Evolutionary conservation across 1,139 yeast genomes (phyloP), one percentile per base, ranked within the genome.

Genomic region (Scheffersomyces segobiensis): DNA sequence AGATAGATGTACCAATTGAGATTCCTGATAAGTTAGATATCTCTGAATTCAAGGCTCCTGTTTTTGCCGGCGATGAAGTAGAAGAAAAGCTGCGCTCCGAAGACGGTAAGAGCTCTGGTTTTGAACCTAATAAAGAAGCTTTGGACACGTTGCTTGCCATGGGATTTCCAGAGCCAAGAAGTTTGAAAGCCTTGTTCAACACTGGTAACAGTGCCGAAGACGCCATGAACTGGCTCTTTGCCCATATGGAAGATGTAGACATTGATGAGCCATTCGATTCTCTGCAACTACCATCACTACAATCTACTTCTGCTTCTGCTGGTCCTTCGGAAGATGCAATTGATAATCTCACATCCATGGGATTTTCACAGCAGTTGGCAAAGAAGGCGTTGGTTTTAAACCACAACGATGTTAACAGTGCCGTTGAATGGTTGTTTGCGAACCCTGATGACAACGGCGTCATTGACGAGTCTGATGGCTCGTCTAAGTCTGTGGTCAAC

Each of bases 151-250:
- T 96, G 24, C 71, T 79, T 58, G 85, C 84, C 39, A 95, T 93
- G 97, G 99, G 99, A n/a, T 95, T 95, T 71, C 85, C 95, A 0
- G 84, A 83, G 57, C 81, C 82, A 20, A 81, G 96, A 54, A 81
- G 88, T 52, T 77, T 80, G 46, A 86, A 87, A 66, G 97, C 95
- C 0, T 77, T 95, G 46, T 87, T 81, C 66, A 74, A 83, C 49
- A 91, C 97, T 0, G 96, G 93, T 0, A 93, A 91, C 2, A 78
- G 78, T 55, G 80, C 91, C 0, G 98, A 95, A 65, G 82, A 80
- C 5, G 97, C 98, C 0, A 88, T 91, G 90, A 91, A 91, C 67
- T 93, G 98, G 97, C 70, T 96, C 10, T 88, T 93, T 69, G 88
- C 83, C 32, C 97, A 93, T 67, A 86, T 91, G 88, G 98, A 93